These are phyloP conservation scores for Kingdonia uniflora DNA, from an alignment of 164 flowering plant genomes.

Conservation along the genomic window DNA sequence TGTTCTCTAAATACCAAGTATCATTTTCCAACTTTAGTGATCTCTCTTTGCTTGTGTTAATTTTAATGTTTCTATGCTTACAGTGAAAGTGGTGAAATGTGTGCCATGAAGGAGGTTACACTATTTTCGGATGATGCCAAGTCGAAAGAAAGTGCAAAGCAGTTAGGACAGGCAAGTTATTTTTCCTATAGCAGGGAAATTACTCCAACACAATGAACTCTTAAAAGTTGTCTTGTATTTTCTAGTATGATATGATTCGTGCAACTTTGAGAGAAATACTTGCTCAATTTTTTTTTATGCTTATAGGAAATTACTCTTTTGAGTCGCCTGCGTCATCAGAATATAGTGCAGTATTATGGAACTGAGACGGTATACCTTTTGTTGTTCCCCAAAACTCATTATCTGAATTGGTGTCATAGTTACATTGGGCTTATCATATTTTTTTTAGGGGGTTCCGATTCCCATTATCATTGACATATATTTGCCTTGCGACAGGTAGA, in stretches of 20 bases:
- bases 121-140: slow-evolving; percentile 89
- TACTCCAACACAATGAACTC: neutral
- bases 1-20: too few relatives aligned
- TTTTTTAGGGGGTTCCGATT: too few relatives aligned
- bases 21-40: too few relatives aligned
- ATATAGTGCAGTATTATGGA: slow-evolving; percentile 90
- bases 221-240: neutral
- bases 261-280: neutral
- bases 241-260: neutral
- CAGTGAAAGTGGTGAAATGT: slow-evolving; percentile 96
- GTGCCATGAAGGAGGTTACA: slow-evolving; percentile 97
- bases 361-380: slow-evolving; percentile 55
- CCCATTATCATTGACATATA: too few relatives aligned
- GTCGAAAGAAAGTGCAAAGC: slow-evolving; percentile 94
- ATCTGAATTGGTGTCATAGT: too few relatives aligned
- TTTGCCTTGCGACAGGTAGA: slow-evolving; percentile 41
- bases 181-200: neutral
- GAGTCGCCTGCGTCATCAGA: slow-evolving; percentile 80
- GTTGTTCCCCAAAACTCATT: neutral
- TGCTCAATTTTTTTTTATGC: slow-evolving; percentile 6
- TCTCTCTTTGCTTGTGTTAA: neutral
- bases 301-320: slow-evolving; percentile 68
- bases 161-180: slow-evolving; percentile 63
- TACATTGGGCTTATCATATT: too few relatives aligned
- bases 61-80: neutral